phyloP scores from a whole-genome alignment of 495 filamentous ascomycete species.

The Hypoxylon lienhwacheense region DNA sequence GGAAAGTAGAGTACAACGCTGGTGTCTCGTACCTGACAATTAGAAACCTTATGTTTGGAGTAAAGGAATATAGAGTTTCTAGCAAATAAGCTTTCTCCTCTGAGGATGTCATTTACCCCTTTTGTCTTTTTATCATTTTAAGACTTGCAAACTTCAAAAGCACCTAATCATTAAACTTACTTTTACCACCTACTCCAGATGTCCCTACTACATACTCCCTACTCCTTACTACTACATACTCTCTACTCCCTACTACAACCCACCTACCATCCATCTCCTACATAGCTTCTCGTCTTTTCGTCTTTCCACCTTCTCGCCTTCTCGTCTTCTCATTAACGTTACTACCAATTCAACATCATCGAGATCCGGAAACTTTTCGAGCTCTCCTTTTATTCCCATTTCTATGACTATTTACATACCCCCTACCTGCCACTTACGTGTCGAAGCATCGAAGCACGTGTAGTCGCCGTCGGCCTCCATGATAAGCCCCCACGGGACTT shows the following conservation, averaged over 20 bases:
- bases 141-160: no score
- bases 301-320: neutral
- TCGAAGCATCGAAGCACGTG: neutral
- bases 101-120: no score
- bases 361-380: neutral
- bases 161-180: no score
- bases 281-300: neutral
- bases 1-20: constrained; percentile 26
- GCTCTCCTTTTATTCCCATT: neutral
- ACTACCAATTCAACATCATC: neutral
- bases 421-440: constrained; percentile 5
- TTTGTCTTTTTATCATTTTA: no score
- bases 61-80: constrained; percentile 4
- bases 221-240: neutral
- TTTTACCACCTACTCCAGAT: neutral
- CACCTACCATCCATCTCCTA: neutral
- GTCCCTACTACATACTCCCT: neutral
- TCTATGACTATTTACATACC: no score
- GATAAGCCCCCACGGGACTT: constrained; percentile 3
- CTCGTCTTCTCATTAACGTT: no score
- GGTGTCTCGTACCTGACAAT: constrained; percentile 14
- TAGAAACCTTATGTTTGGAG: constrained; percentile 2
- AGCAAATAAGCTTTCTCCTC: constrained; percentile 16
- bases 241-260: no score
- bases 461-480: neutral